Evolutionary conservation across 2,329 filamentous ascomycete species (phyloP).

Genomic region (Fusarium drepaniforme): DNA sequence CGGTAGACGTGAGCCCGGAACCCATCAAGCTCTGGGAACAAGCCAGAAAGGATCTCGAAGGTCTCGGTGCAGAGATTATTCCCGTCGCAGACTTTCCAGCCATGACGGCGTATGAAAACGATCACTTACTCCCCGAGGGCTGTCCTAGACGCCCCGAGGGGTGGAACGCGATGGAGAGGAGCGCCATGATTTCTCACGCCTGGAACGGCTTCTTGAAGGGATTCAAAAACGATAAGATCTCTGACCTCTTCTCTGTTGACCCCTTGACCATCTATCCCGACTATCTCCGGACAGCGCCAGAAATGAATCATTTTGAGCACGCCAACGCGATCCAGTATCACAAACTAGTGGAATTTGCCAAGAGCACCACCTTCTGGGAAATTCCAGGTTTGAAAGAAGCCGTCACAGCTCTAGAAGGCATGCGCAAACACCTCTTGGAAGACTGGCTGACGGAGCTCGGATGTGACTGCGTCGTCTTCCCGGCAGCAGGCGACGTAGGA

Average conservation of each 20-base stretch:
- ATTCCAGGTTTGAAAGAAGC: constrained; percentile 57
- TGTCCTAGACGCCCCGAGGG: constrained; percentile 47
- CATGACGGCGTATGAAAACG: constrained; percentile 60
- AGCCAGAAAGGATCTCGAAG: constrained; percentile 4
- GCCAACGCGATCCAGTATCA: constrained; percentile 22
- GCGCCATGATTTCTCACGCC: constrained; percentile 30
- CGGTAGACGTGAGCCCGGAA: neutral
- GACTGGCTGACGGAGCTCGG: constrained; percentile 59
- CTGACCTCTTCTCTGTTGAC: constrained; percentile 55
- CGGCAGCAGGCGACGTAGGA: constrained; percentile 63
- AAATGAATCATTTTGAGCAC: constrained; percentile 5
- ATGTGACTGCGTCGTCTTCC: constrained; percentile 62
- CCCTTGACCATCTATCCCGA: constrained; percentile 51
- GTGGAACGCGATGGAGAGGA: constrained; percentile 55
- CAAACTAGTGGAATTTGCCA: neutral
- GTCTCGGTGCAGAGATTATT: constrained; percentile 8
- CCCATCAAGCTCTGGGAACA: constrained; percentile 3
- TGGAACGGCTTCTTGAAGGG: constrained; percentile 32
- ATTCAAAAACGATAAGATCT: neutral
- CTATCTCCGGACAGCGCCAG: constrained; percentile 16
- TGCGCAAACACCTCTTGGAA: constrained; percentile 60
- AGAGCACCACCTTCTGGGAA: constrained; percentile 51
- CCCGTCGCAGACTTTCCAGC: constrained; percentile 55
- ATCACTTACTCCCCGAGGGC: constrained; percentile 52
- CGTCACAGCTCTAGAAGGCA: constrained; percentile 59